Base-by-base conservation (phyloP, 2,329 filamentous ascomycete genomes). In the Ceratocystis cubensis region DNA sequence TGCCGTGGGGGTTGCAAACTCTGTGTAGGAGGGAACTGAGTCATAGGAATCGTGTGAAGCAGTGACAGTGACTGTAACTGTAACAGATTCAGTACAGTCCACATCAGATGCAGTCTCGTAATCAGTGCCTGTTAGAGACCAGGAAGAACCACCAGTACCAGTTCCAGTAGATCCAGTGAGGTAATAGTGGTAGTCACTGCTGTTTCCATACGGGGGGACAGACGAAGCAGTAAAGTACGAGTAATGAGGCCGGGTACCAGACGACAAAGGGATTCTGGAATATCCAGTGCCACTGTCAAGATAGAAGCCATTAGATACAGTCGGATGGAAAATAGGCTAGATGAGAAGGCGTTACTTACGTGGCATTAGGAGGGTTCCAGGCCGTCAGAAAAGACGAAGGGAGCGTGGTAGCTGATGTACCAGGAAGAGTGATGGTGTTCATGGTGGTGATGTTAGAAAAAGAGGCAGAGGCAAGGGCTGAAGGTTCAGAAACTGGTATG, bases 61-160 rank as follows among this genome's bases (percentile, higher is more conserved):
- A 25, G 56, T 66, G 28, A 64, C 44, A 22, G 70, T 71, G 33
- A 66, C 66, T 3, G 67, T 68, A 5, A 66, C 44, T 22, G 67
- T 68, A 5, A 66, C 48, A 2, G 62, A 46, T 33, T 44, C 53
- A 15, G 56, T 65, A 8, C 53, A 65, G 15, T 15, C 33, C 7
- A 30, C 28, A 30, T 65, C 56, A 25, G 25, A 28, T 20, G 44
- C 4, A 5, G 61, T 28, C 17, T 30, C 41, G 30, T 46, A 50
- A 15, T 65, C 64, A 48, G 68, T 70, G 15, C 53, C 56, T 8
- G 53, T 41, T 28, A 45, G 25, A 33, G 63, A 59, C 20, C 64
- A 59, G 1, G 65, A 33, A 22, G 61, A 1, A 33, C 13, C 28
- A 17, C 17, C 46, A 48, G 61, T 63, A 8, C 17, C 46, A 48